Percentiles rank a stretch among this genome's conserved stretches.
Conservation (phyloP, 2,329 filamentous ascomycete species). For the Boeremia lycopersici region DNA sequence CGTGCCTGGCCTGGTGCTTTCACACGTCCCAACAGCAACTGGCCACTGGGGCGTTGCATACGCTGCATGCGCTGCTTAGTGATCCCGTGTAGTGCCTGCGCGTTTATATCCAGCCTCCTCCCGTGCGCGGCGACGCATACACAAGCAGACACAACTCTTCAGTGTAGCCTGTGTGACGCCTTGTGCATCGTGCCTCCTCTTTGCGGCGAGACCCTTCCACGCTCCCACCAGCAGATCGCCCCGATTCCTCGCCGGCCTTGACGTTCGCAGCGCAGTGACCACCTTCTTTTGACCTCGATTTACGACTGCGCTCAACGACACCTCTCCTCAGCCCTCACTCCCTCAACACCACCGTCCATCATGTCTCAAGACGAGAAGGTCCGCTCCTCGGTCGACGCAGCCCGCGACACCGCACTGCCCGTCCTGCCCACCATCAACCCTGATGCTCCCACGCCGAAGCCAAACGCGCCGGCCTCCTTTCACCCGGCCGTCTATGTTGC, state of each 20-base stretch:
- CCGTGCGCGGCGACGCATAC: slow-evolving; percentile 23
- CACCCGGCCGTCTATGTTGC: slow-evolving; percentile 87
- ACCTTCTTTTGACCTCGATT: slow-evolving; percentile 26
- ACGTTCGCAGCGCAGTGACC: slow-evolving; percentile 24
- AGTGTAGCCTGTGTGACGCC: slow-evolving; percentile 33
- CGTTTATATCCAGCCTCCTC: slow-evolving; percentile 32
- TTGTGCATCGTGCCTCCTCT: slow-evolving; percentile 23
- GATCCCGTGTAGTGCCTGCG: slow-evolving; percentile 4
- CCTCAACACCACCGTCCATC: slow-evolving; percentile 31
- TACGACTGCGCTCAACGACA: slow-evolving; percentile 16
- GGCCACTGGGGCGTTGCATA: slow-evolving; percentile 11
- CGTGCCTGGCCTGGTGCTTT: slow-evolving; percentile 36
- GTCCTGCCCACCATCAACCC: slow-evolving; percentile 84
- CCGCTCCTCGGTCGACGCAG: slow-evolving; percentile 78
- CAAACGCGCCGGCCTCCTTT: slow-evolving; percentile 63
- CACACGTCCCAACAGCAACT: slow-evolving; percentile 26
- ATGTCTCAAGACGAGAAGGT: slow-evolving; percentile 76
- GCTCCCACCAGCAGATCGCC: slow-evolving; percentile 30
- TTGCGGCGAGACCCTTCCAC: slow-evolving; percentile 22
- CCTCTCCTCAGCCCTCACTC: slow-evolving; percentile 28
- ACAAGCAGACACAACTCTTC: slow-evolving; percentile 28
- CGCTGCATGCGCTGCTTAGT: slow-evolving; percentile 5
- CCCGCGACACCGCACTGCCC: slow-evolving; percentile 64
- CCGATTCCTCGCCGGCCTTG: slow-evolving; percentile 21
- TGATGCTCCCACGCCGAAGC: slow-evolving; percentile 71